phyloP scores from a whole-genome alignment of 495 filamentous ascomycete species.

The Aspergillus sclerotioniger region DNA sequence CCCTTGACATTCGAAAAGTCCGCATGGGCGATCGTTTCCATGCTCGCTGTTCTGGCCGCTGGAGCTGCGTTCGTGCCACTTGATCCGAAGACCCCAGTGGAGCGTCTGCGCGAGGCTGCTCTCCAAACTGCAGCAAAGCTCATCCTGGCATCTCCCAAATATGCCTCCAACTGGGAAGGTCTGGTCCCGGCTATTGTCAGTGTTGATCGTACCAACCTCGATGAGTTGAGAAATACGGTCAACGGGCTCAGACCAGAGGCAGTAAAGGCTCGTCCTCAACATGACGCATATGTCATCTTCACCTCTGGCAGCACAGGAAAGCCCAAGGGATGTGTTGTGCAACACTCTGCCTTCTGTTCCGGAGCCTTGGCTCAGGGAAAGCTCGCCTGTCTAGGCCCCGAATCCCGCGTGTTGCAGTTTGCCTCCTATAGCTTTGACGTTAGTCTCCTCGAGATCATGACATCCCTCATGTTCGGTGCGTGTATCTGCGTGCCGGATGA shows the following conservation, averaged over 20 bases:
- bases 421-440: slow-evolving; percentile 19
- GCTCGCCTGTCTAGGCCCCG: neutral
- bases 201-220: neutral
- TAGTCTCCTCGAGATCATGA: slow-evolving; percentile 16
- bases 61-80: slow-evolving; percentile 49
- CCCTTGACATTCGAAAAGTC: slow-evolving; percentile 48
- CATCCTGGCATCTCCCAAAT: slow-evolving; percentile 3
- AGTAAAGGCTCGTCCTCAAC: neutral
- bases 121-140: slow-evolving; percentile 18
- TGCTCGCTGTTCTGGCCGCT: slow-evolving; percentile 45
- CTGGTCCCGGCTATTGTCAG: slow-evolving; percentile 1
- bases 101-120: slow-evolving; percentile 46
- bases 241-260: neutral
- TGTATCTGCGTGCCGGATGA: slow-evolving; percentile 19
- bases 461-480: slow-evolving; percentile 13
- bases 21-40: slow-evolving; percentile 36
- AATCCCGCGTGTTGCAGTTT: slow-evolving; percentile 13
- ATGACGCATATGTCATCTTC: slow-evolving; percentile 29
- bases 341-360: slow-evolving; percentile 24
- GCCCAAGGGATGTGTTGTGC: slow-evolving; percentile 32
- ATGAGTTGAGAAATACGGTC: neutral
- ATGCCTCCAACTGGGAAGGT: neutral
- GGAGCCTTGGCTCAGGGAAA: slow-evolving; percentile 11
- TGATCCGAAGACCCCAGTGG: slow-evolving; percentile 44
- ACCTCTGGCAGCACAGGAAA: slow-evolving; percentile 33